A percentile compares a stretch with the other conserved stretches of the same genome.
Evolutionary conservation across 495 filamentous ascomycete genomes (phyloP).

Genomic region (Neurospora discreta): DNA sequence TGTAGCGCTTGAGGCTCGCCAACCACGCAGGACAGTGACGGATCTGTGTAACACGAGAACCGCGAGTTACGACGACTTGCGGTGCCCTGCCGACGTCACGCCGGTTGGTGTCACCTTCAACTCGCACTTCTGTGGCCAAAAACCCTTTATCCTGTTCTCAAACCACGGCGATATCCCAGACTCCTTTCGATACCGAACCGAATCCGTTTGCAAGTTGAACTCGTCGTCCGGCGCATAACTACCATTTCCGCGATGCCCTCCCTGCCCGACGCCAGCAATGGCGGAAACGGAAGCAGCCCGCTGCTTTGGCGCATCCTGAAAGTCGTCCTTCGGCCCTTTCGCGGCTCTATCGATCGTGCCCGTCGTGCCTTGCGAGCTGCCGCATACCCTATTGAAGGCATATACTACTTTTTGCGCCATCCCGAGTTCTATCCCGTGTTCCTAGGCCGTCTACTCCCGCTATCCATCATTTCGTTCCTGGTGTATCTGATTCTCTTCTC

Average conservation of each 20-base stretch:
- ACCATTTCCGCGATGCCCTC: neutral
- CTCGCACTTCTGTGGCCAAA: no score
- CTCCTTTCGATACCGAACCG: neutral
- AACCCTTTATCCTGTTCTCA: neutral
- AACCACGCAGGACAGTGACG: no score
- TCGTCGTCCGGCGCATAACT: neutral
- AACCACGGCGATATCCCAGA: neutral
- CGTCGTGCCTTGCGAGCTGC: conserved; percentile 20
- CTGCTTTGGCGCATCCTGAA: neutral
- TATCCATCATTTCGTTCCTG: conserved; percentile 59
- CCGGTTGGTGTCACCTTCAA: no score
- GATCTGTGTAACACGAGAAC: no score
- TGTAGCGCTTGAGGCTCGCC: no score
- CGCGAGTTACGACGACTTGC: no score
- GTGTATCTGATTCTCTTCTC: conserved; percentile 68
- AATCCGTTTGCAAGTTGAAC: neutral
- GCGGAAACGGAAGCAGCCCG: neutral
- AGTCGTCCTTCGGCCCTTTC: neutral
- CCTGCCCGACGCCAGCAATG: neutral
- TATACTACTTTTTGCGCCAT: conserved; percentile 64
- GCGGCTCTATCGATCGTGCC: conserved; percentile 18
- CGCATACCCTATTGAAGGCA: conserved; percentile 44
- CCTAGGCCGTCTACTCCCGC: conserved; percentile 53
- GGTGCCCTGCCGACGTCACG: no score
- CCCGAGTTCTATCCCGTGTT: conserved; percentile 58